phyloP scores from a whole-genome alignment of 2,329 filamentous ascomycete species.

The Hysterium pulicare region DNA sequence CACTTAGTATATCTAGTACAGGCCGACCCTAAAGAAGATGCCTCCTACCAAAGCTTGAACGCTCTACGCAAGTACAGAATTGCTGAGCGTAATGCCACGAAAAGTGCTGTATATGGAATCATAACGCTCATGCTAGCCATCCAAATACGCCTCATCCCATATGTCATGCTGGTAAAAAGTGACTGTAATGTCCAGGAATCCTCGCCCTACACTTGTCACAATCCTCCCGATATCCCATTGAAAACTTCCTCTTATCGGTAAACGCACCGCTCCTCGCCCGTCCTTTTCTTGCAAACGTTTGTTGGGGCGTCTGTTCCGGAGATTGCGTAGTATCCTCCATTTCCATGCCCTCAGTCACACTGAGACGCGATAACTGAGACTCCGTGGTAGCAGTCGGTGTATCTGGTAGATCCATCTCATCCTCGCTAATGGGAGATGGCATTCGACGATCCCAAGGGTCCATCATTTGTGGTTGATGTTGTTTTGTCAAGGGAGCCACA shows the following conservation, averaged over 20 bases:
- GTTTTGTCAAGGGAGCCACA: slow-evolving; percentile 7
- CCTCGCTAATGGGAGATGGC: slow-evolving; percentile 41
- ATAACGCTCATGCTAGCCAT: no score
- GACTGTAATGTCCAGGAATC: slow-evolving; percentile 51
- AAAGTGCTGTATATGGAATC: background rate
- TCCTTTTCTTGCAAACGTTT: slow-evolving; percentile 19
- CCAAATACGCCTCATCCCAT: background rate
- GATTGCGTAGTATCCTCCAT: slow-evolving; percentile 10
- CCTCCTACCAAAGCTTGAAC: no score
- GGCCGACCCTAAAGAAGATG: no score
- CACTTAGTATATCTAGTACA: no score
- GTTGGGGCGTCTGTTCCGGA: slow-evolving; percentile 13
- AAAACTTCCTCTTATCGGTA: slow-evolving; percentile 38
- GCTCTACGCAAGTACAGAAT: no score
- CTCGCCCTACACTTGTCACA: slow-evolving; percentile 48
- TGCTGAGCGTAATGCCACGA: no score
- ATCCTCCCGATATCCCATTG: slow-evolving; percentile 49
- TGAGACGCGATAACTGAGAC: slow-evolving; percentile 37
- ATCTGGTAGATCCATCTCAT: slow-evolving; percentile 35
- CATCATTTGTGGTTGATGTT: slow-evolving; percentile 13
- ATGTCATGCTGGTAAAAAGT: slow-evolving; percentile 37
- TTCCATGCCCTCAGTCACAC: slow-evolving; percentile 36
- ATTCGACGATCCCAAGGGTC: slow-evolving; percentile 31
- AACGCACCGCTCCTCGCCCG: slow-evolving; percentile 39
- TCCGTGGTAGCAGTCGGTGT: slow-evolving; percentile 36